Evolutionary conservation across 441 rosid genomes (phyloP), one percentile per base, ranked within the genome.

Genomic region (Mallotus japonicus): DNA sequence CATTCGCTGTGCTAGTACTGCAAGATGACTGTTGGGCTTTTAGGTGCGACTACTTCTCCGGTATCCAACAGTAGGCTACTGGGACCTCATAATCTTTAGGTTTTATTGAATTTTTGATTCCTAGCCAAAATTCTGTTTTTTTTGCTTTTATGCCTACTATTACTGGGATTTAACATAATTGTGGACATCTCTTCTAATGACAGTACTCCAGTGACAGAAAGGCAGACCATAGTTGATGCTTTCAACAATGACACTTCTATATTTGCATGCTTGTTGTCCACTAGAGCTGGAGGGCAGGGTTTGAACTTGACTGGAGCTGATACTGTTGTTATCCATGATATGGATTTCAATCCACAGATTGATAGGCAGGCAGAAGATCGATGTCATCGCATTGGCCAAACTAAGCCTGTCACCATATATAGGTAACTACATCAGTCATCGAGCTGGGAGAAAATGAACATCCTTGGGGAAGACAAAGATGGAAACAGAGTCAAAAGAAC

Each of bases 261-360:
- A 75, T 91, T 88, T 71, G 99, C 98, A 10, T 93, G 95, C 79
- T 76, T 92, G 73, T 83, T 95, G 72, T 92, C 98, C 7, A 91
- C 98, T 0, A 83, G 97, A 87, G 98, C 98, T 24, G 98, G 98
- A 65, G 98, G 99, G 37, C 97, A 95, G 86, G 98, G 99, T 71
- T 87, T 95, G 84, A 93, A 95, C 85, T 77, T 95, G 80, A 93
- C 89, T 0, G 99, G 96, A 62, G 97, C 98, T 60, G 99, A 92
- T 76, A 92, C 96, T 0, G 98, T 91, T 53, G 83, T 93, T 62
- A 91, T 92, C 73, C 95, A 93, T 64, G 95, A 93, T 80, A 87
- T 95, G 97, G 98, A 91, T 88, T 95, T 93, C 77, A 95, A 95
- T 77, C 99, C 97, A 20, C 97, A 95, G 79, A 93, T 93, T 71